phyloP scores from a whole-genome alignment of 139 green algal genomes.

The Volvox reticuliferus region DNA sequence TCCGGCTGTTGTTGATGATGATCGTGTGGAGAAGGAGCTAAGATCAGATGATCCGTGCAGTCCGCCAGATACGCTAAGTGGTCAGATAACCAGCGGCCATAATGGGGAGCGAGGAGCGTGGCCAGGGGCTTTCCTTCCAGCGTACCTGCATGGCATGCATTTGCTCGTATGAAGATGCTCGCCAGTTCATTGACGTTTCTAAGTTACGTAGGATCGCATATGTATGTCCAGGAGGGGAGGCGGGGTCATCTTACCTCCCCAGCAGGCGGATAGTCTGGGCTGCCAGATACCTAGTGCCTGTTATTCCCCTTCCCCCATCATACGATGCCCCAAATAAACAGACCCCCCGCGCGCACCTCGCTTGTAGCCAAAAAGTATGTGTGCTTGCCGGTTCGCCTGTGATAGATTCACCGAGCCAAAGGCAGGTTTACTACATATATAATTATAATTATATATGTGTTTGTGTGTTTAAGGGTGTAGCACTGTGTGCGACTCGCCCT shows the following conservation, averaged over 20 bases:
- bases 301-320: too few species aligned
- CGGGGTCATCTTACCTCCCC: not conserved
- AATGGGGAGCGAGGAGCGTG: constrained; percentile 13
- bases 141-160: not conserved
- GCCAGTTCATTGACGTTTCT: not conserved
- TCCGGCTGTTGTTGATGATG: not conserved
- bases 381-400: constrained; percentile 30
- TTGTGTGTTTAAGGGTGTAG: not conserved
- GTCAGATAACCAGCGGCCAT: not conserved
- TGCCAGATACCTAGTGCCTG: too few species aligned
- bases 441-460: not conserved
- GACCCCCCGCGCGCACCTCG: not conserved
- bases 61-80: not conserved
- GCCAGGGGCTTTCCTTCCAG: constrained; percentile 33
- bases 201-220: not conserved
- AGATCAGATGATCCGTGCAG: not conserved
- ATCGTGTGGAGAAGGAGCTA: too few species aligned
- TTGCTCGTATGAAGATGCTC: not conserved
- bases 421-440: not conserved
- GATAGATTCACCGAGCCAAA: too few species aligned
- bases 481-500: too few species aligned
- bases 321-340: too few species aligned
- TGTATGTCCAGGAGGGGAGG: not conserved
- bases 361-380: constrained; percentile 37
- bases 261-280: not conserved